Evolutionary conservation across 441 rosid species (phyloP), one percentile per base, ranked within the genome.

Genomic region (Croton setiger): DNA sequence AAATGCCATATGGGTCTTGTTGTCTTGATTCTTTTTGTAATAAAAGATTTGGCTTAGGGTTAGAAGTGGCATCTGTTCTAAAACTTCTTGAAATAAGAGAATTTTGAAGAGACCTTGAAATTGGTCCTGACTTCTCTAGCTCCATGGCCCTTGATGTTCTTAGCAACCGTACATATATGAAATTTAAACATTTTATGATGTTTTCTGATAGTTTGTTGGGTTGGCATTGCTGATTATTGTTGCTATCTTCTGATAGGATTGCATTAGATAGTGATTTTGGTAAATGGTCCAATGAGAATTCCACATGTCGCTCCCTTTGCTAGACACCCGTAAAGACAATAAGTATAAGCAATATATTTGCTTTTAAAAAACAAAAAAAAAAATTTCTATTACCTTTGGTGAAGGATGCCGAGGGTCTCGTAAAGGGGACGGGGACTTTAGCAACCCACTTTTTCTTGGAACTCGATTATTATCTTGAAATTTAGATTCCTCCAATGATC

Each of bases 121-220:
- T 60, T 0, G 89, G 86, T 1, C 96, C 91, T 4, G 85, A 71
- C 71, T 88, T 93, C 71, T 93, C 98, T 27, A 91, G 66, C 48
- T 93, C 98, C 80, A 85, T 82, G 55, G 88, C 91, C 76, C 95
- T 86, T 61, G 97, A 87, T 71, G 95, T 88, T 76, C 96, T 86
- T 23, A 93, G 87, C 11, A 91, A 84, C 75, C 98, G 87, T 11
- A 88, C 79, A 49, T 81, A 89, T 68, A 93, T 85, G 82, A 91
- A 88, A 77, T 85, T 89, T 68, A 93, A 80, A 76, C 98, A 93
- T 75, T 84, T 89, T 83, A 93, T 81, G 55, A 91, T 89, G 76
- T 82, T 87, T 81, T 91, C 97, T 0, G 97, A 88, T 14, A 93
- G 85, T 81, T 87, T 93, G 86, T 91, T 91, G 35, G 96, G 96